Conservation (phyloP, 305 asterid species). For the Fraxinus sp. region DNA sequence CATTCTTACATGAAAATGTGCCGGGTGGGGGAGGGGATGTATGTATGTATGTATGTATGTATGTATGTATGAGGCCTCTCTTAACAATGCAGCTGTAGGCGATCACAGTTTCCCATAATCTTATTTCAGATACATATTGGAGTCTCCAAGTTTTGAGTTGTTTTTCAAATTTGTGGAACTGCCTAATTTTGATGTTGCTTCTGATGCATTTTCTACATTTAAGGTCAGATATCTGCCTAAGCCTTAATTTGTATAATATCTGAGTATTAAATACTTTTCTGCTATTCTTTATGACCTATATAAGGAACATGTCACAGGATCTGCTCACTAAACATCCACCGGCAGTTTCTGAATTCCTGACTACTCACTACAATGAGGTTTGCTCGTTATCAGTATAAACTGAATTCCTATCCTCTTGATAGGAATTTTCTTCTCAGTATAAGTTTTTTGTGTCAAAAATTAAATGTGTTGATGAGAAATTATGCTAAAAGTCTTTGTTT, state of each 20-base stretch:
- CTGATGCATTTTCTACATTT: constrained; percentile 96
- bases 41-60: not conserved
- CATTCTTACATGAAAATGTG: constrained; percentile 19
- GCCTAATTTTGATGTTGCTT: constrained; percentile 87
- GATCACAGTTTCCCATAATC: constrained; percentile 19
- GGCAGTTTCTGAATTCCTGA: constrained; percentile 75
- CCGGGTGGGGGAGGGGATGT: not conserved
- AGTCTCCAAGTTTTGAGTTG: constrained; percentile 95
- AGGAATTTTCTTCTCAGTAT: not conserved
- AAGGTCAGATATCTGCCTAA: constrained; percentile 55
- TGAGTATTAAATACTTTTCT: constrained; percentile 19
- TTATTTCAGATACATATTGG: constrained; percentile 77
- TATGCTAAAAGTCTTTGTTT: not conserved
- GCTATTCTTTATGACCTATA: constrained; percentile 29
- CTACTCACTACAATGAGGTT: constrained; percentile 76
- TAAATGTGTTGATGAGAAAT: not conserved
- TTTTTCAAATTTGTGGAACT: constrained; percentile 90
- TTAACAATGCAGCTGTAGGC: constrained; percentile 19
- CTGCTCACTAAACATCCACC: constrained; percentile 77
- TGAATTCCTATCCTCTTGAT: not conserved
- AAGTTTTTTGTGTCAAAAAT: not conserved
- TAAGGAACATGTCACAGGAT: constrained; percentile 52
- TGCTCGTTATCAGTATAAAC: not conserved
- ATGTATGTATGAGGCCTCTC: constrained; percentile 8
- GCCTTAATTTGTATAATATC: constrained; percentile 14